Evolutionary conservation across 208 protist genomes (phyloP), one percentile per base, ranked within the genome.

Genomic region (Angomonas deanei): DNA sequence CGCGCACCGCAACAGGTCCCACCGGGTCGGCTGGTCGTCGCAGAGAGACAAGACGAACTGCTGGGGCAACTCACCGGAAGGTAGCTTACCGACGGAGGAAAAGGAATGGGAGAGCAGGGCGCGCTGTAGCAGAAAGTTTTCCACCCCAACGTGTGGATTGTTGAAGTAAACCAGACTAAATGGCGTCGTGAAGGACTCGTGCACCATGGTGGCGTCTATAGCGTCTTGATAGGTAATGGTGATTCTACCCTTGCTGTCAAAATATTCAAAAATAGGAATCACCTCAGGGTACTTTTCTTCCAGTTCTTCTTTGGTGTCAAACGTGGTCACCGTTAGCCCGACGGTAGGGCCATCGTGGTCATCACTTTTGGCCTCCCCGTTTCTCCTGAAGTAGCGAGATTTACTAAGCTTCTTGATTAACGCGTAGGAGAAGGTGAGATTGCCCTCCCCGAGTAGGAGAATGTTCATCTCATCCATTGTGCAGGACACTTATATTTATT

Each of bases 401-500:
- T 63, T 68, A 32, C 39, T 34, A 0, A 88, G 57, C 3, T 74
- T 76, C 15, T 76, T 78, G 0, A 88, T 75, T 6, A 88, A 66
- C 3, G 74, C 63, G 58, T 84, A 76, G 13, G 75, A 38, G 57
- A 84, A 88, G 61, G 66, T 79, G 6, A 88, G 38, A 39, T 88
- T 84, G 23, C 82, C 82, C 38, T 88, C 77, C 0, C 82, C 82
- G 11, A 88, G 47, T 4, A 88, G 69, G 23, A 88, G 54, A 26
- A 88, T 71, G 4, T 46, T 57, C 13, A 78, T 46, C 4, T 2
- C 39, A 2, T 28, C 34, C n/a, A n/a, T n/a, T n/a, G n/a, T n/a
- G n/a, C n/a, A n/a, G n/a, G n/a, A n/a, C n/a, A n/a, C n/a, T n/a
- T 42, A 42, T 42, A 42, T 42, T 42, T 15, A 42, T n/a, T n/a